Conservation (phyloP, 176 grass and related monocot species). For the Carex myosuroides region DNA sequence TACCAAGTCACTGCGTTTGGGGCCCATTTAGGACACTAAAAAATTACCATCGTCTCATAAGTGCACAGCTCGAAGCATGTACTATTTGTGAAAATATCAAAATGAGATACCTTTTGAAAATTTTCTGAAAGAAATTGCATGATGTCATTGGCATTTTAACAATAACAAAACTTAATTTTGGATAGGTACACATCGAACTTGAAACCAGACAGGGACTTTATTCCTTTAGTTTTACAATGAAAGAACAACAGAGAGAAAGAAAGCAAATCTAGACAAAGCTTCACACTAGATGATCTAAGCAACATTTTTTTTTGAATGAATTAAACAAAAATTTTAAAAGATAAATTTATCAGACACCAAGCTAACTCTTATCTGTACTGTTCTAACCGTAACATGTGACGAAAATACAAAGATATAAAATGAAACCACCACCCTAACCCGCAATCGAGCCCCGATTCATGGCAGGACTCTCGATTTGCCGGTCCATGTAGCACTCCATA, state of each 20-base stretch:
- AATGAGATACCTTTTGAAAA: neutral
- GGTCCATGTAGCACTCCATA: conserved; percentile 22
- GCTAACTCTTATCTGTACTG: conserved; percentile 26
- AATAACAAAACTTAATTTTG: neutral
- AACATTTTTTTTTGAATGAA: conserved; percentile 5
- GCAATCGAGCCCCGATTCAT: neutral
- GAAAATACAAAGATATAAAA: conserved; percentile 16
- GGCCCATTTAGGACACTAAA: neutral
- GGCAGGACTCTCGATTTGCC: neutral
- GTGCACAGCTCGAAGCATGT: neutral
- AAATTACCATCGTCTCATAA: too few species aligned
- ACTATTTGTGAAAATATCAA: neutral
- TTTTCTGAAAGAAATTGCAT: neutral
- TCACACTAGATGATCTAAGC: neutral
- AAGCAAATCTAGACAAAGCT: neutral
- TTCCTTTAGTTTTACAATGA: neutral
- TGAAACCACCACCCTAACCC: conserved; percentile 14
- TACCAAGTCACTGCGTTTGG: neutral
- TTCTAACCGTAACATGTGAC: conserved; percentile 24
- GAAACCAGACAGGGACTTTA: neutral
- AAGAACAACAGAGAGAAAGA: neutral
- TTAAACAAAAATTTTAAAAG: conserved; percentile 22
- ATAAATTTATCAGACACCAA: conserved; percentile 26
- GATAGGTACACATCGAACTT: neutral
- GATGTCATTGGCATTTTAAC: neutral